Conservation (phyloP, 2,329 filamentous ascomycete genomes). For the Aspergillus niger region DNA sequence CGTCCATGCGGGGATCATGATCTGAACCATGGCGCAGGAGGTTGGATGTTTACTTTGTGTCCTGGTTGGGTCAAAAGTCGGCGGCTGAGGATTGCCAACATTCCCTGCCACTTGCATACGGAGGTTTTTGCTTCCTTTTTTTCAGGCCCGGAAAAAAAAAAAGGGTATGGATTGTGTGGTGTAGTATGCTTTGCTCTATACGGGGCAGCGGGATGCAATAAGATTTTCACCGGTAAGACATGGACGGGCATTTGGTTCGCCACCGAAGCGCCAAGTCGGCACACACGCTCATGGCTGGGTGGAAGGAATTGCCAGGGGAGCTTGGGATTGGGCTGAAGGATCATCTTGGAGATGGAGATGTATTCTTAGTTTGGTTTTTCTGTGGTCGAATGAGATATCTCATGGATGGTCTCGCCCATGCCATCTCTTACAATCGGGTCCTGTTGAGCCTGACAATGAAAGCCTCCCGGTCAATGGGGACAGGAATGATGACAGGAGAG, state of each 20-base stretch:
- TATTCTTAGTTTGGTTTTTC: neutral
- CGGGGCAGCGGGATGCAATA: neutral
- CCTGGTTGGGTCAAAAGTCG: neutral
- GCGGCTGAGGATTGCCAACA: neutral
- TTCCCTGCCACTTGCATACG: neutral
- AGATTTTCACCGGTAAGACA: slow-evolving; percentile 1
- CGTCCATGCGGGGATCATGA: slow-evolving; percentile 1
- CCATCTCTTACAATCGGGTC: neutral
- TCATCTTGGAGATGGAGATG: neutral
- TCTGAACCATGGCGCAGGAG: slow-evolving; percentile 7
- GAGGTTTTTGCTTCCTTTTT: neutral
- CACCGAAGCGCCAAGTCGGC: slow-evolving; percentile 10
- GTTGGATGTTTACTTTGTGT: slow-evolving; percentile 1
- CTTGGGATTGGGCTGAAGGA: neutral
- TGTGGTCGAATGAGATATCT: neutral
- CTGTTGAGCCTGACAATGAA: neutral
- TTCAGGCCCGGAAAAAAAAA: too few relatives aligned
- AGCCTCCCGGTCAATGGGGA: neutral
- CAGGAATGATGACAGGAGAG: neutral
- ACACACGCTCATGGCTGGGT: neutral
- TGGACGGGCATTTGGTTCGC: neutral
- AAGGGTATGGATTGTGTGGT: too few relatives aligned
- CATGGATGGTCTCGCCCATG: neutral
- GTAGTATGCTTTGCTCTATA: too few relatives aligned
- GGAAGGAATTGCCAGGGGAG: neutral